Conservation (phyloP, 1,284 basidiomycete species). For the Wallemia ichthyophaga region DNA sequence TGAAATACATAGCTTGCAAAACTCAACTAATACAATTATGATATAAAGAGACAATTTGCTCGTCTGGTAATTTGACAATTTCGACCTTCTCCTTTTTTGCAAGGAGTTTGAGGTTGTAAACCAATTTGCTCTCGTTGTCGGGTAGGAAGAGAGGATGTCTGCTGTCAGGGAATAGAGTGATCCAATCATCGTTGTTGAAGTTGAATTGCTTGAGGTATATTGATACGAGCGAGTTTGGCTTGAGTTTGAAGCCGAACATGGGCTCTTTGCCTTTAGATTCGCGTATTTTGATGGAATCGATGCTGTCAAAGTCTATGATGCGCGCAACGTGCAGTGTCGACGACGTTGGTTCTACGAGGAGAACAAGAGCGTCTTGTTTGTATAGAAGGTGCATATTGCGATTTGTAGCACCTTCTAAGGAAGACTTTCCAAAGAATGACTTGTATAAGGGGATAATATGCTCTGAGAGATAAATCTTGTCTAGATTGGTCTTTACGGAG, state of each 20-base stretch:
- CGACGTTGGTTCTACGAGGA: not conserved
- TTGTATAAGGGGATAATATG: not conserved
- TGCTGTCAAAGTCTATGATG: not conserved
- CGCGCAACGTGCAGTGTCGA: not conserved
- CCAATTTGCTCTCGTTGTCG: not conserved
- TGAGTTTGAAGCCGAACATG: not conserved
- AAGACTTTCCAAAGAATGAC: not conserved
- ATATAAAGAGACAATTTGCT: not conserved
- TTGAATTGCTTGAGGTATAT: not conserved
- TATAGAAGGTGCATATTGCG: not conserved
- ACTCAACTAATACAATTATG: too few species aligned
- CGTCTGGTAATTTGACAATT: not conserved
- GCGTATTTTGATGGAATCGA: not conserved
- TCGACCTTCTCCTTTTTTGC: not conserved
- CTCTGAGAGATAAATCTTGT: not conserved
- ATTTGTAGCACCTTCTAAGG: not conserved
- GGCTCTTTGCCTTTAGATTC: not conserved
- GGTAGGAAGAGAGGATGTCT: not conserved
- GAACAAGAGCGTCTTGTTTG: not conserved
- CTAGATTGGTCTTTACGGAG: not conserved
- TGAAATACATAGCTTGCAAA: too few species aligned
- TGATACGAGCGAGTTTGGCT: not conserved
- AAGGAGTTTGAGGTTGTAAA: not conserved
- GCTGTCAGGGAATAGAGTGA: not conserved
- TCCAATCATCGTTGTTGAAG: not conserved